Evolutionary conservation across 2,329 filamentous ascomycete genomes (phyloP), one percentile per base, ranked within the genome.

Genomic region (Seiridium cupressi): DNA sequence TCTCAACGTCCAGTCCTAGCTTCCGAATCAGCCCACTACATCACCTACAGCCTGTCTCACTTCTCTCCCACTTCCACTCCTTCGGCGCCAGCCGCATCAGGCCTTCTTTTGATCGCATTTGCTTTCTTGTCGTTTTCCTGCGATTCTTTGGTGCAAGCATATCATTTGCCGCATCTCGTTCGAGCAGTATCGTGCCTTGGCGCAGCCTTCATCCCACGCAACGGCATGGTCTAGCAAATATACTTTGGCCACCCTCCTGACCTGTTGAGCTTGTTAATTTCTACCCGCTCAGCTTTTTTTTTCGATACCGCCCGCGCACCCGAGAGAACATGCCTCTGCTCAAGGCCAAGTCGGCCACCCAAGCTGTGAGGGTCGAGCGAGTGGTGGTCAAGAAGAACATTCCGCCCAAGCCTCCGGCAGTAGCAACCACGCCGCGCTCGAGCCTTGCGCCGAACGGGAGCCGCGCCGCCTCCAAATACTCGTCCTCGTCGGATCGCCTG

Each of bases 401-500:
- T 5, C 35, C 49, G 34, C 36, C 51, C 51, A 44, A 44, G 36
- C 4, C 36, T 11, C 31, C n/a, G 36, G 8, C 40, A n/a, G 7
- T 31, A 7, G 11, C 51, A 4, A 31, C 51, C 5, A n/a, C 51
- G 59, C 62, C 67, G 13, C 65, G 70, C 55, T 68, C 73, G 8
- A 63, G 46, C 53, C 62, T 64, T 6, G 64, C 62, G 9, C 60
- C 68, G 36, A 64, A 63, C 55, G 59, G 54, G 38, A 49, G 61
- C 58, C 60, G 59, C 38, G 64, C 64, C 63, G 60, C 61, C 5
- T 65, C 69, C 10, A 62, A 64, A 51, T 61, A 64, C 47, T 70
- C 73, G 36, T 65, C 74, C 26, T 69, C 73, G 31, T 67, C 72
- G 38, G 71, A 71, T 61, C 77, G 74, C 51, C 72, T 74, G 44